A percentile compares a stretch with the other conserved stretches of the same genome.
phyloP scores from a whole-genome alignment of 257 asterid species.

The Penstemon newberryi region DNA sequence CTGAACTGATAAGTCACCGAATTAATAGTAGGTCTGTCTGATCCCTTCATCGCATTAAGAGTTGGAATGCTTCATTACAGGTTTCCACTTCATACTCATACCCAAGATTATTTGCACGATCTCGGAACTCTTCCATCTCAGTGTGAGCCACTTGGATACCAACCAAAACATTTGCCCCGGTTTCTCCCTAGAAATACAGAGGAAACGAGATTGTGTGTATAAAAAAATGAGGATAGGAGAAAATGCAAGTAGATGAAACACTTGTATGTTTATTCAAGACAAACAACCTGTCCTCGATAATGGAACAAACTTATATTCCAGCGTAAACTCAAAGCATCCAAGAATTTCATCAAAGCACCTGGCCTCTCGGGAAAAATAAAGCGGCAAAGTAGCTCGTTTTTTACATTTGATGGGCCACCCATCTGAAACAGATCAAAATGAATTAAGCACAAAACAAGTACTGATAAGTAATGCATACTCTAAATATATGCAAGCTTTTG shows the following conservation, averaged over 20 bases:
- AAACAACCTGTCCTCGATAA: slow-evolving; percentile 82
- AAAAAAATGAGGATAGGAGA: not conserved
- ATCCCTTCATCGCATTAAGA: slow-evolving; percentile 60
- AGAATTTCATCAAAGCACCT: slow-evolving; percentile 82
- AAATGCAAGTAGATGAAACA: not conserved
- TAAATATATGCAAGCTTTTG: not conserved
- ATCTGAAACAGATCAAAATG: slow-evolving; percentile 50
- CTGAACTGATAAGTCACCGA: slow-evolving; percentile 5
- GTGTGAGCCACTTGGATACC: slow-evolving; percentile 72
- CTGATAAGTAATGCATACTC: slow-evolving; percentile 1
- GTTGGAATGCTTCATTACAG: slow-evolving; percentile 65
- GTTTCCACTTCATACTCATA: slow-evolving; percentile 74
- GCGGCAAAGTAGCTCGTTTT: slow-evolving; percentile 82
- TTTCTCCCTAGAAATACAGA: slow-evolving; percentile 60
- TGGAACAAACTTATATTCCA: slow-evolving; percentile 98
- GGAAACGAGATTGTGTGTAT: slow-evolving; percentile 12
- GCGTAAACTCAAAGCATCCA: slow-evolving; percentile 86
- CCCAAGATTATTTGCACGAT: slow-evolving; percentile 68
- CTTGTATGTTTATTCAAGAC: not conserved
- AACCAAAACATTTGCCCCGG: slow-evolving; percentile 94
- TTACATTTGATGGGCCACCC: slow-evolving; percentile 86
- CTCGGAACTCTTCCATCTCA: slow-evolving; percentile 68
- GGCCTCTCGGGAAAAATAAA: slow-evolving; percentile 91
- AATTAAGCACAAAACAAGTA: slow-evolving; percentile 16
- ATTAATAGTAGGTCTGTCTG: not conserved